These are phyloP conservation scores for Entonaema liquescens DNA, from an alignment of 495 filamentous ascomycete species.

Conservation along the genomic window DNA sequence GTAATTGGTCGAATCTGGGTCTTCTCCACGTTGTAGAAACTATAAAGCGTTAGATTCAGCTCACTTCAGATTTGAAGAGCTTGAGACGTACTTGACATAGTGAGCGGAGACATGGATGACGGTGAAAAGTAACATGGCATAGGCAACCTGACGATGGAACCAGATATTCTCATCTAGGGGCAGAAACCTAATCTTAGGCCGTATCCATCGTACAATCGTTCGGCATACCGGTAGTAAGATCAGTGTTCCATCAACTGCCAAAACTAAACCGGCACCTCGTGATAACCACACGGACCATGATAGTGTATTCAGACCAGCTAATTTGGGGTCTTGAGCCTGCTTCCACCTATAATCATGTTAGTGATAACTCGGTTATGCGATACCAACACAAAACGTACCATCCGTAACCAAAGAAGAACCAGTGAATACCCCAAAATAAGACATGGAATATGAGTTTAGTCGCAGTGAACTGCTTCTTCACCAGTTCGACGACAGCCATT, in stretches of 20 bases:
- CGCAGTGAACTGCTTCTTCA: conserved; percentile 69
- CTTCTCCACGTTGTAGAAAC: conserved; percentile 95
- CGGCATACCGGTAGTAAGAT: conserved; percentile 96
- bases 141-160: conserved; percentile 97
- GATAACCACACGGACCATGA: conserved; percentile 94
- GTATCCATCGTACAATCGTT: conserved; percentile 81
- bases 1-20: conserved; percentile 80
- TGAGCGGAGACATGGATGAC: conserved; percentile 80
- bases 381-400: conserved; percentile 68
- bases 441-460: conserved; percentile 81
- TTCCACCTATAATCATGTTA: conserved; percentile 69
- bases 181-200: conserved; percentile 87
- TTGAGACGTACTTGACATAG: conserved; percentile 87
- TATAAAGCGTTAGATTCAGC: conserved; percentile 52
- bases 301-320: conserved; percentile 82
- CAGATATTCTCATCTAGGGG: conserved; percentile 95
- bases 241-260: conserved; percentile 84
- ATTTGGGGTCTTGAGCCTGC: conserved; percentile 69
- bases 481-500: conserved; percentile 53
- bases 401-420: conserved; percentile 82
- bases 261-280: conserved; percentile 83
- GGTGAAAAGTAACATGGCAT: conserved; percentile 83
- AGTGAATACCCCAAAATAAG: conserved; percentile 85
- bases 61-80: not conserved
- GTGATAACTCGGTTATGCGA: conserved; percentile 18